Evolutionary conservation across 2,329 filamentous ascomycete genomes (phyloP).

Genomic region (Colletotrichum brevisporum): DNA sequence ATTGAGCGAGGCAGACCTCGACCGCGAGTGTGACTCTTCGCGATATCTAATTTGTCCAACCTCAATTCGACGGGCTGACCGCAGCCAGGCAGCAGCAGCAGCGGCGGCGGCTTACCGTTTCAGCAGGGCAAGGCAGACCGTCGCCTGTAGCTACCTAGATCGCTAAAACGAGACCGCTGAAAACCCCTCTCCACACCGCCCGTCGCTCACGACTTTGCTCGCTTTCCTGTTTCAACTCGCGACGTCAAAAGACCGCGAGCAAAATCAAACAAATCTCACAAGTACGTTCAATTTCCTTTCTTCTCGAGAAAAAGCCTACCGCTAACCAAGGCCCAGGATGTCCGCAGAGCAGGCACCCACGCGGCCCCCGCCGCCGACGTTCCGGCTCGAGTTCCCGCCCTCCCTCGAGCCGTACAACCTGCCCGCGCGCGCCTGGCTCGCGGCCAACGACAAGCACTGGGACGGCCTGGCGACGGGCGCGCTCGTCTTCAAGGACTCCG

Average conservation of each 20-base stretch:
- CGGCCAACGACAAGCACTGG: slow-evolving; percentile 29
- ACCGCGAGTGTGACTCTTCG: background rate
- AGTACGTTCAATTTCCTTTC: too few species aligned
- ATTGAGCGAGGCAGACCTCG: background rate
- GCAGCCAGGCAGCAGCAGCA: too few species aligned
- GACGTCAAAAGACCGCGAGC: background rate
- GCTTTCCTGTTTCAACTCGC: background rate
- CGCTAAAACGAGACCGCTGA: background rate
- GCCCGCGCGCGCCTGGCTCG: slow-evolving; percentile 40
- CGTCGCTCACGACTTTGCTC: background rate
- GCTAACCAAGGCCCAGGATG: background rate
- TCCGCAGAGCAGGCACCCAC: background rate
- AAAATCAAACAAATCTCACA: too few species aligned
- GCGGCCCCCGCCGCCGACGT: slow-evolving; percentile 26
- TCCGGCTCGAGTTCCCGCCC: slow-evolving; percentile 38
- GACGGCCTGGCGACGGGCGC: slow-evolving; percentile 51
- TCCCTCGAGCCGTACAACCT: slow-evolving; percentile 42
- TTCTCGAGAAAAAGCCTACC: too few species aligned
- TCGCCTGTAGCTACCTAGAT: too few species aligned
- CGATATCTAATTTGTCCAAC: too few species aligned
- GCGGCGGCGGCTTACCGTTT: too few species aligned
- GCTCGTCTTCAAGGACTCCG: slow-evolving; percentile 48
- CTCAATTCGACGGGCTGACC: too few species aligned
- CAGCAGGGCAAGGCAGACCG: too few species aligned
- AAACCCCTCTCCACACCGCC: background rate